phyloP scores from a whole-genome alignment of 306 rosid species.

The Gleditsia sinensis region DNA sequence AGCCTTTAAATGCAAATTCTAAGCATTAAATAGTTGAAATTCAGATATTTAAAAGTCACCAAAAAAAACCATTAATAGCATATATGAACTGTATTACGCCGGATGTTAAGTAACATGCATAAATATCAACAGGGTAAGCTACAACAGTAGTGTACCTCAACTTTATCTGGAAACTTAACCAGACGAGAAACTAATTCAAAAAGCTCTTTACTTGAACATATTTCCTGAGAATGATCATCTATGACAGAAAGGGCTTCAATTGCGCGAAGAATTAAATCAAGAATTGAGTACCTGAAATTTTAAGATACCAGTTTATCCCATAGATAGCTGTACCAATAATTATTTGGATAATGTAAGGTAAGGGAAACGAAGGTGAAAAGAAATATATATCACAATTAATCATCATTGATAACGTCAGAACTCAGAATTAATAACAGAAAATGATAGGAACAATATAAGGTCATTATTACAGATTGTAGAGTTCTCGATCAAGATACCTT shows the following conservation, averaged over 20 bases:
- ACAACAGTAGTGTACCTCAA: constrained; percentile 64
- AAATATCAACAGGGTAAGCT: constrained; percentile 12
- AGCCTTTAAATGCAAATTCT: neutral
- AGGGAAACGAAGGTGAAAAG: constrained; percentile 5
- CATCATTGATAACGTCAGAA: constrained; percentile 9
- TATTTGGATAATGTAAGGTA: constrained; percentile 18
- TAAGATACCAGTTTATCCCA: constrained; percentile 29
- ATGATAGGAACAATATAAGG: constrained; percentile 19
- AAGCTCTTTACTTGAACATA: constrained; percentile 73
- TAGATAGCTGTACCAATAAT: constrained; percentile 1
- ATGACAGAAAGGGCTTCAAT: constrained; percentile 78
- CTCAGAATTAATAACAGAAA: constrained; percentile 28
- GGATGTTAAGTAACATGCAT: constrained; percentile 6
- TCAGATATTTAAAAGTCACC: neutral
- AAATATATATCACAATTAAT: neutral
- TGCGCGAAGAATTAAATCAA: constrained; percentile 72
- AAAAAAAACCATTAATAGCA: constrained; percentile 5
- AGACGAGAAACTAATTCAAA: constrained; percentile 58
- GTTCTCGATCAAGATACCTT: constrained; percentile 58
- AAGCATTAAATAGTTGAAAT: neutral
- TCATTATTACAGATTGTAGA: constrained; percentile 21
- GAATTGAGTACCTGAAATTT: constrained; percentile 70
- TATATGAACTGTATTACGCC: neutral
- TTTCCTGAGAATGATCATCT: constrained; percentile 74
- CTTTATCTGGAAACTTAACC: constrained; percentile 79